phyloP scores from a whole-genome alignment of 495 filamentous ascomycete species.

The Penicillium manginii region DNA sequence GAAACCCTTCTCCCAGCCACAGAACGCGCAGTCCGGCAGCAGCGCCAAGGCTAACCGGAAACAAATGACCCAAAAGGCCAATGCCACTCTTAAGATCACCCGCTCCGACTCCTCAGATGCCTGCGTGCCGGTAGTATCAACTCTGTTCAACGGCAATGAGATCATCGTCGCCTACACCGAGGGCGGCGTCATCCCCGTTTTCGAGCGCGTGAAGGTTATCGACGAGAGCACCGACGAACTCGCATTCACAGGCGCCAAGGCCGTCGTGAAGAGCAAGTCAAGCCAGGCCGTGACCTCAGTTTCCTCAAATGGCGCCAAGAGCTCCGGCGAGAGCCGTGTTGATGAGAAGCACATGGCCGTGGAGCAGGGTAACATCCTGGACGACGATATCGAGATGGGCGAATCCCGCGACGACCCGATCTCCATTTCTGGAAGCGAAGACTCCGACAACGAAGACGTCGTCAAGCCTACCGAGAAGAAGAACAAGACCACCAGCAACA shows the following conservation, averaged over 20 bases:
- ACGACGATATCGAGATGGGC: constrained; percentile 56
- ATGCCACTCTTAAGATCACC: constrained; percentile 53
- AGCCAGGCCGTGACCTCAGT: constrained; percentile 44
- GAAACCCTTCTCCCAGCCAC: constrained; percentile 52
- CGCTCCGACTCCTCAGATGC: constrained; percentile 48
- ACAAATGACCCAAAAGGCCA: constrained; percentile 54
- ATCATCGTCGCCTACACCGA: constrained; percentile 58
- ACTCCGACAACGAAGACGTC: constrained; percentile 50
- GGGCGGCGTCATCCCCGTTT: constrained; percentile 58
- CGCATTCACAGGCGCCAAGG: constrained; percentile 48
- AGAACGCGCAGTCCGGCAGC: constrained; percentile 34
- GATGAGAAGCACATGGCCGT: constrained; percentile 78
- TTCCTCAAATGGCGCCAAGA: constrained; percentile 63
- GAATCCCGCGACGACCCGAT: constrained; percentile 45
- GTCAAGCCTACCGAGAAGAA: constrained; percentile 42
- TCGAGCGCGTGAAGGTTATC: constrained; percentile 58
- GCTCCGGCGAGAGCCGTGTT: constrained; percentile 61
- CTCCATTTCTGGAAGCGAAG: constrained; percentile 41
- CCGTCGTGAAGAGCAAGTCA: constrained; percentile 51
- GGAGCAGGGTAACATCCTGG: constrained; percentile 41
- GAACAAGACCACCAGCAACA: constrained; percentile 29
- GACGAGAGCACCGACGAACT: constrained; percentile 52
- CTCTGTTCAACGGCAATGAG: constrained; percentile 51
- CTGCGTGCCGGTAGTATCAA: constrained; percentile 50
- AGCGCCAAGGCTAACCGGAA: constrained; percentile 51